Evolutionary conservation across 805 yeast species (phyloP), one percentile per base, ranked within the genome.

Genomic region (Sungouiozyma intestinalis): DNA sequence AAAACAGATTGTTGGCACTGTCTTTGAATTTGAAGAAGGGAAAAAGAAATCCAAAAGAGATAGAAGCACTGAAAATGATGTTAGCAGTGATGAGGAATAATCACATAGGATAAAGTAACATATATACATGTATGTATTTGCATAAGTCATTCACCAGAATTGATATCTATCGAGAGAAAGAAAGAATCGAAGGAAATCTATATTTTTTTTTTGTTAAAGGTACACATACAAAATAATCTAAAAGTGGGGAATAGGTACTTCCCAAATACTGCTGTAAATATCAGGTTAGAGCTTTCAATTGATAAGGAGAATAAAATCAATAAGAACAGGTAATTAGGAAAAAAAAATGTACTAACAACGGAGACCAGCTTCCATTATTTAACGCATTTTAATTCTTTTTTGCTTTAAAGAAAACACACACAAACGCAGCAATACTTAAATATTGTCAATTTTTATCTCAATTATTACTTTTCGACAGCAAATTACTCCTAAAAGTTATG

Each of bases 1-100:
- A 57, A 85, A 84, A 66, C 97, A 88, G 59, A 79, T 92, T 51
- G 74, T 87, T 40, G 92, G 90, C 7, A 76, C 81, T 33, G 92
- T 85, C 5, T 76, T 80, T 52, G 74, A 79, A 50, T 75, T 74
- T 40, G 64, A 69, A 31, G 65, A 62, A 16, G 38, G 43, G 8
- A 40, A 38, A 14, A 49, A 48, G 14, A 50, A 49, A 38, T 46
- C 45, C 34, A 40, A 36, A 6, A 41, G 24, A 15, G 44, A 43
- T 3, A 36, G 34, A 14, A 40, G 43, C 9, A 40, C 44, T 4
- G 43, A 47, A 3, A 40, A 44, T 3, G 48, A 42, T 21, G 45
- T 24, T 33, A 5, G 40, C 11, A 24, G 40, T 19, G 42, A 42
- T 37, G 39, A 37, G 40, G 24, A 27, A 21, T 20, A 19, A 33